Evolutionary conservation across 2,329 filamentous ascomycete species (phyloP), one percentile per base, ranked within the genome.

Genomic region (Aspergillus eucalypticola): DNA sequence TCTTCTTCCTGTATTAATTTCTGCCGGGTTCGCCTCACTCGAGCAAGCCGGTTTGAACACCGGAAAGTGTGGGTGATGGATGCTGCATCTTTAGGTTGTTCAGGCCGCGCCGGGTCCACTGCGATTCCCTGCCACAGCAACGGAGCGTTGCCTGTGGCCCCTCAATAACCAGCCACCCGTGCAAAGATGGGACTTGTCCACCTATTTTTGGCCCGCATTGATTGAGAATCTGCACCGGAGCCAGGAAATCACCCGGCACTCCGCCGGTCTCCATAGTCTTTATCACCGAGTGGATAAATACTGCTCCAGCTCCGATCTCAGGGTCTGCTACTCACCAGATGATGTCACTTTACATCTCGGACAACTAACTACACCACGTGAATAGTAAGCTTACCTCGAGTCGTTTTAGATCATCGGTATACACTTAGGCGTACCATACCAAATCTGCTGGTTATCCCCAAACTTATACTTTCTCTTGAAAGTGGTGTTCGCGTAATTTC

Each of bases 111-210:
- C 67, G 64, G 71, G 69, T 68, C 72, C 72, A 72, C 71, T 58
- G 29, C 54, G 54, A 66, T 67, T 67, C 59, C 67, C 67, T 73
- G 72, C 72, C 72, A 72, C 66, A 73, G 73, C 73, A 75, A 74
- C 71, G 56, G 64, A 55, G 52, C 39, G 52, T 58, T 50, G 42
- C 55, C 54, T n/a, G 50, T 41, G 59, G 27, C 32, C 48, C 35
- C 41, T 49, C 41, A 51, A 21, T 49, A 44, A 53, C 62, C 64
- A 64, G 60, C 64, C 64, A 54, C 59, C 60, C 59, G 21, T 56
- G 51, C 7, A 32, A 52, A 48, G 21, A 54, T 25, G 56, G 21
- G 13, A 29, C 56, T 46, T 51, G 19, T 44, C 25, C 39, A 29
- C 52, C 52, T 54, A 42, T 54, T 54, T 54, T 54, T 42, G 52